Base-by-base conservation (phyloP, 2,329 filamentous ascomycete genomes). In the Hypoxylon sp. region DNA sequence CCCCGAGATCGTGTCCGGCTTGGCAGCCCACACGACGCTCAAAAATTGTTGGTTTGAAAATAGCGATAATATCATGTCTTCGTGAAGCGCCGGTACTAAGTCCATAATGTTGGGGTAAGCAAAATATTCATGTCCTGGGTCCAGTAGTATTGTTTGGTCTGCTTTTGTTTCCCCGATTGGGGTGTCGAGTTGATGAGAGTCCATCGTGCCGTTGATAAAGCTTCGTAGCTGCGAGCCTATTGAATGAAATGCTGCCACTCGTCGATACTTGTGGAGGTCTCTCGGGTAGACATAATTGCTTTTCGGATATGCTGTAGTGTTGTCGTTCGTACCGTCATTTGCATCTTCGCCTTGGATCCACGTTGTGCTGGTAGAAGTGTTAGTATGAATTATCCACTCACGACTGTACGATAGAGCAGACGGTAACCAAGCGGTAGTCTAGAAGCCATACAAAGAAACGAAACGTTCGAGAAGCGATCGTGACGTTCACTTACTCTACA, bases 121-220 rank as follows among this genome's bases (percentile, higher is more conserved):
- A 23, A 80, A 76, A 60, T 75, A 79, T 41, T 79, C 77, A 5
- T 70, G 77, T 10, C 73, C 73, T 21, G 66, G 75, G 68, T 81
- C 74, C 17, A 85, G 75, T 1, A 86, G 75, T n/a, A 77, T 77
- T 1, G 83, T 85, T 63, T 81, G 80, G 6, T 81, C 76, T 17
- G 81, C 77, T 3, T 80, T 75, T 0, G 78, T 78, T 52, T 75
- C 75, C 28, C 71, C 74, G 6, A 78, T 72, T 3, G 73, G 70
- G 10, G 43, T 68, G 41, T 71, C 57, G 14, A 79, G 65, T 1
- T 71, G 58, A 13, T 72, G 68, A 19, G 73, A 75, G 49, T 74
- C 68, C 25, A 81, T 68, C 11, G 73, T 75, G 21, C 80, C 81
- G 55, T 78, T 73, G 13, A 82, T 52, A 30, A 77, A 76, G 10